Conservation (phyloP, 371 early-diverging fungal species). For the Haplosporangium sp. region DNA sequence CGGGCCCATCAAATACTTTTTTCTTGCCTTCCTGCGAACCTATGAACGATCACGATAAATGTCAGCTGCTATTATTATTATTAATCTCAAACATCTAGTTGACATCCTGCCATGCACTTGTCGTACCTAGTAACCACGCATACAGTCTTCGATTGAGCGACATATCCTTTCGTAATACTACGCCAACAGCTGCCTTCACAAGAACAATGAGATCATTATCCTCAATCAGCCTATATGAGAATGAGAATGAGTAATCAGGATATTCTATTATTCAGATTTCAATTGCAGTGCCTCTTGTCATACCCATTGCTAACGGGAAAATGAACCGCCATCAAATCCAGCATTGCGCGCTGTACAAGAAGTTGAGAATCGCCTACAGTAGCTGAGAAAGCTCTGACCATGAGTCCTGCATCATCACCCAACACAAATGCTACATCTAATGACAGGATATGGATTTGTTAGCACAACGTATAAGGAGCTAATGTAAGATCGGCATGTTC, state of each 20-base stretch:
- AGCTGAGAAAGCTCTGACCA: slow-evolving; percentile 83
- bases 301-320: slow-evolving; percentile 78
- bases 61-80: slow-evolving; percentile 17
- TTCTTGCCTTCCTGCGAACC: slow-evolving; percentile 52
- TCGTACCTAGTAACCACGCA: slow-evolving; percentile 85
- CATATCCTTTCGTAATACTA: slow-evolving; percentile 93
- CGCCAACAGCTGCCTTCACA: slow-evolving; percentile 76
- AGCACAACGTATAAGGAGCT: background rate
- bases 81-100: background rate
- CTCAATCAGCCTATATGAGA: slow-evolving; percentile 64
- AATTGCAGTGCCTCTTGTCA: background rate
- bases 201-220: slow-evolving; percentile 74
- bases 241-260: background rate
- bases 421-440: slow-evolving; percentile 75
- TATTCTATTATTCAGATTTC: background rate
- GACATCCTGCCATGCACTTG: slow-evolving; percentile 30
- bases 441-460: background rate
- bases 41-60: background rate
- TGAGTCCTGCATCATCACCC: slow-evolving; percentile 78
- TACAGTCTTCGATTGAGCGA: slow-evolving; percentile 92
- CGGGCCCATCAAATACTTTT: slow-evolving; percentile 62
- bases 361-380: slow-evolving; percentile 78
- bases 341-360: slow-evolving; percentile 86
- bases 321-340: slow-evolving; percentile 86
- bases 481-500: background rate